These are phyloP conservation scores for Penicillium parvum DNA, from an alignment of 495 filamentous ascomycete genomes.

Conservation along the genomic window DNA sequence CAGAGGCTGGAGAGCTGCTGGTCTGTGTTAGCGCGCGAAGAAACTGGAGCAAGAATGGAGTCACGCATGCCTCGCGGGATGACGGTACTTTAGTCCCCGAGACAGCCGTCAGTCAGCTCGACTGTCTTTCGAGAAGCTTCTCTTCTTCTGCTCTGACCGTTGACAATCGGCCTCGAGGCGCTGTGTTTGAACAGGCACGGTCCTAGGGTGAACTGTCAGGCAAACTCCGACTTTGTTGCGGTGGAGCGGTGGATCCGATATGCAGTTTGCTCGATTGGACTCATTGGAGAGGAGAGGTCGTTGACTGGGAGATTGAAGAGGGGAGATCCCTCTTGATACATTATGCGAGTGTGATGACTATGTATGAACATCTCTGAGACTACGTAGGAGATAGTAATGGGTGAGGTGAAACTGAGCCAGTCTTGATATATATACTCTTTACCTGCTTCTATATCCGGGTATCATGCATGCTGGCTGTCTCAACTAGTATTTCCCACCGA, in stretches of 20 bases:
- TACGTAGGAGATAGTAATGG: too few species aligned
- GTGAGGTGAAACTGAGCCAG: too few species aligned
- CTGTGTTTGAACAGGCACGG: not conserved
- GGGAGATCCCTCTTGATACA: not conserved
- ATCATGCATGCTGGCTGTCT: too few species aligned
- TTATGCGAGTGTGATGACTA: too few species aligned
- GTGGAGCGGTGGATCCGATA: slow-evolving; percentile 31
- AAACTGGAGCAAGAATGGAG: slow-evolving; percentile 23
- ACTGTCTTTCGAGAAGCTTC: slow-evolving; percentile 20
- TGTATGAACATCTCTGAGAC: too few species aligned
- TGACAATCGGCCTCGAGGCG: slow-evolving; percentile 2
- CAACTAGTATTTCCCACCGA: too few species aligned
- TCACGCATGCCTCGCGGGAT: slow-evolving; percentile 12
- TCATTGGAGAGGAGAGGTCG: too few species aligned
- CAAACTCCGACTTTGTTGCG: slow-evolving; percentile 1
- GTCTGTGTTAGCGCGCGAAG: slow-evolving; percentile 35
- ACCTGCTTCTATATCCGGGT: too few species aligned
- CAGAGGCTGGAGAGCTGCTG: slow-evolving; percentile 34
- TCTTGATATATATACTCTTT: too few species aligned
- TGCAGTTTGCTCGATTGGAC: slow-evolving; percentile 25
- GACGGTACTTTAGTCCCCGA: slow-evolving; percentile 2
- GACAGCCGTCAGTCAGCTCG: too few species aligned
- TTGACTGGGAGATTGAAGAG: too few species aligned
- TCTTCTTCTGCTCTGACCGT: slow-evolving; percentile 1
- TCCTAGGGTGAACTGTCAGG: not conserved